A percentile compares a stretch with the other conserved stretches of the same genome.
phyloP scores from a whole-genome alignment of 208 protist species.

The Leishmania tropica region DNA sequence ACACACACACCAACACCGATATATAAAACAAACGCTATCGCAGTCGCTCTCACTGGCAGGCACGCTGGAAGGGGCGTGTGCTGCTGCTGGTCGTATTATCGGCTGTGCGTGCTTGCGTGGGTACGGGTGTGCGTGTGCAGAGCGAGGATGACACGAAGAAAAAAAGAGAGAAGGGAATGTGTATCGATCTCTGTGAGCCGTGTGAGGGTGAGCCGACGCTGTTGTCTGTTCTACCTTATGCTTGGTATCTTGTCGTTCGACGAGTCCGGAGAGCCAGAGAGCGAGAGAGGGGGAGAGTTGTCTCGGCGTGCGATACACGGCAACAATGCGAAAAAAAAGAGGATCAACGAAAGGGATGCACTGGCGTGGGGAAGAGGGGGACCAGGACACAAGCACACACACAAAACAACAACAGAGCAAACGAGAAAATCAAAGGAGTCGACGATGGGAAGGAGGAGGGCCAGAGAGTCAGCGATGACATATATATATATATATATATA shows the following conservation, averaged over 20 bases:
- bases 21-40: not conserved
- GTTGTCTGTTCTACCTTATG: no score
- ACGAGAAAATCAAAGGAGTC: not conserved
- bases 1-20: not conserved
- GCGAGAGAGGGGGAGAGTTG: no score
- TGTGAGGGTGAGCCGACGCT: no score
- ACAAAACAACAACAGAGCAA: not conserved
- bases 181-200: no score
- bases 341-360: not conserved
- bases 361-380: no score
- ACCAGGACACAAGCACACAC: not conserved
- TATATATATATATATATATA: no score
- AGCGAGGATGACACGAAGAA: not conserved
- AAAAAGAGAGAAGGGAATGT: not conserved
- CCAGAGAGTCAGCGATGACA: not conserved
- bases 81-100: not conserved
- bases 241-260: no score
- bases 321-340: constrained; percentile 1
- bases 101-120: not conserved
- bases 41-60: not conserved
- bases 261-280: no score
- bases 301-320: no score
- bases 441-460: not conserved
- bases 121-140: no score
- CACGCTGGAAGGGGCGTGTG: no score